A percentile compares a stretch with the other conserved stretches of the same genome.
phyloP scores from a whole-genome alignment of 345 rosid genomes.

The Aquilaria yunnanensis region DNA sequence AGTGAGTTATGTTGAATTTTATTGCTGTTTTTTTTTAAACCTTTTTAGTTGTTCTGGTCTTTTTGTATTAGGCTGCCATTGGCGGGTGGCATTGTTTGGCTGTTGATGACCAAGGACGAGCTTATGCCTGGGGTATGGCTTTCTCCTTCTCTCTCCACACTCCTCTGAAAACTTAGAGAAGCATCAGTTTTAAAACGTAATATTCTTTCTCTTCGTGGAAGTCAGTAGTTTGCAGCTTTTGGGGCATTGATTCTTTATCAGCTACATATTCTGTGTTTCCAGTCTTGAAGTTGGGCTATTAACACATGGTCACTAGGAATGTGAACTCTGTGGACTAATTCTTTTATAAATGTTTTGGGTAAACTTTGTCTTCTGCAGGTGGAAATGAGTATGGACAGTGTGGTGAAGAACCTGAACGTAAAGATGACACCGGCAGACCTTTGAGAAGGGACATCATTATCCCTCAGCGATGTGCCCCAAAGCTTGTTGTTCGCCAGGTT shows the following conservation, averaged over 20 bases:
- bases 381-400: conserved; percentile 99
- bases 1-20: neutral
- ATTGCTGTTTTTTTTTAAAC: neutral
- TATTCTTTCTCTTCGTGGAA: neutral
- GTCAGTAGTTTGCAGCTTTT: neutral
- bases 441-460: conserved; percentile 83
- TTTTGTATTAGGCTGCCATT: conserved; percentile 71
- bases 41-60: conserved; percentile 8
- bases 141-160: conserved; percentile 5
- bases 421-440: conserved; percentile 77
- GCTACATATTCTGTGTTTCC: too few species aligned
- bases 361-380: conserved; percentile 33
- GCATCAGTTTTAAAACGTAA: neutral
- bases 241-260: neutral
- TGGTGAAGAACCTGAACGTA: conserved; percentile 91
- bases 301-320: too few species aligned
- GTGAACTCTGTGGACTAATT: too few species aligned
- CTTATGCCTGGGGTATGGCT: conserved; percentile 91
- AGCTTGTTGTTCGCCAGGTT: conserved; percentile 90
- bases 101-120: conserved; percentile 96
- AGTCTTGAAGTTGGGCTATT: too few species aligned
- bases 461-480: conserved; percentile 93
- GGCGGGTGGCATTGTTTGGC: conserved; percentile 99
- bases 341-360: neutral
- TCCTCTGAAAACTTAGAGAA: neutral